Evolutionary conservation across 2,329 filamentous ascomycete genomes (phyloP).

Genomic region (Phialophora macrospora): DNA sequence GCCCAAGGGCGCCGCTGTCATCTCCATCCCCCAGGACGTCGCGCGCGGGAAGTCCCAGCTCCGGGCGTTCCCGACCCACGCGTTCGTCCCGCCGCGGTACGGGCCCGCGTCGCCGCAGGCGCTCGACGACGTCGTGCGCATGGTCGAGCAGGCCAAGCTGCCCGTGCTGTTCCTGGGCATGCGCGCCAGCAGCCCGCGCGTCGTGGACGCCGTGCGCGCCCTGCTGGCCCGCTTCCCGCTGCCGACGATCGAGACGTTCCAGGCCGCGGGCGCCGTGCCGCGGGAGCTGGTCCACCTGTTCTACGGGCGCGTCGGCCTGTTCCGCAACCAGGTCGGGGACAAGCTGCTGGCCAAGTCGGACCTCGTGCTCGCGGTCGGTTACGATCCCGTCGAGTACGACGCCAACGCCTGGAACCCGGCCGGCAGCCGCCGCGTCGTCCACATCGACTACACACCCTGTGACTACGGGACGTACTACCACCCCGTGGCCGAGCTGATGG

Average conservation of each 20-base stretch:
- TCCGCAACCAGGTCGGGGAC: conserved; percentile 57
- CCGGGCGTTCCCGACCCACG: conserved; percentile 47
- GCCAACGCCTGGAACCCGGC: conserved; percentile 53
- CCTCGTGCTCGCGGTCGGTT: conserved; percentile 53
- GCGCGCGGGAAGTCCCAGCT: conserved; percentile 48
- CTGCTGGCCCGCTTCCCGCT: conserved; percentile 51
- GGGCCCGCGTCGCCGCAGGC: conserved; percentile 47
- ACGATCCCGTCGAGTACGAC: conserved; percentile 57
- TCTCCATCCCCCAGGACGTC: conserved; percentile 55
- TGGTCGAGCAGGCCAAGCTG: conserved; percentile 45
- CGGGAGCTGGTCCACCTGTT: conserved; percentile 52
- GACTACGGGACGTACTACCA: conserved; percentile 52
- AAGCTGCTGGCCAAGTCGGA: conserved; percentile 52
- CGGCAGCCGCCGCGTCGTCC: conserved; percentile 48
- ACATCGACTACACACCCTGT: conserved; percentile 50
- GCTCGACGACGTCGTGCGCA: conserved; percentile 44
- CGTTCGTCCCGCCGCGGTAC: conserved; percentile 50
- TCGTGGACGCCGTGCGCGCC: conserved; percentile 50
- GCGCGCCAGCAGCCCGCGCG: conserved; percentile 48
- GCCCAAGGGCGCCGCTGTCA: conserved; percentile 52
- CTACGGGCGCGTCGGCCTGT: conserved; percentile 55
- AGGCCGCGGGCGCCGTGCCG: conserved; percentile 55
- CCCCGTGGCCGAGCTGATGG: conserved; percentile 51
- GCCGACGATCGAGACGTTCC: conserved; percentile 58
- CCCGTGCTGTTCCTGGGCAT: conserved; percentile 56